phyloP scores from a whole-genome alignment of 2,329 filamentous ascomycete species.

The Emmonsiellopsis sp. region DNA sequence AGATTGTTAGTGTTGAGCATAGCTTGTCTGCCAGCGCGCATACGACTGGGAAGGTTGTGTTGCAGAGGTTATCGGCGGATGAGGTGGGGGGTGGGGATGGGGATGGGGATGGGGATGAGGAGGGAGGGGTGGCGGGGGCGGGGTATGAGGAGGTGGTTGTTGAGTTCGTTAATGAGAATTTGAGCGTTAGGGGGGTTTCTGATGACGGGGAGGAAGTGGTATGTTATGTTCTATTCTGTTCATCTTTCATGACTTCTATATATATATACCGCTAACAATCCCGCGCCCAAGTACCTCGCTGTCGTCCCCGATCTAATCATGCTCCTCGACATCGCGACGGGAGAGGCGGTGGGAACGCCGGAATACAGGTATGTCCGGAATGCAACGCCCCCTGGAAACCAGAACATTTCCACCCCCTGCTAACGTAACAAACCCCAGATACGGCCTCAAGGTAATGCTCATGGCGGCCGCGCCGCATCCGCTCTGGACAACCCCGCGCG shows the following conservation, averaged over 20 bases:
- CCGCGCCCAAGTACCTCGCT: not conserved
- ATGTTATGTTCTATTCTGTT: no score
- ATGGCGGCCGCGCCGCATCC: conserved; percentile 44
- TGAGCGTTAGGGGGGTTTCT: conserved; percentile 39
- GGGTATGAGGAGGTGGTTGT: conserved; percentile 11
- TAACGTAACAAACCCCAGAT: conserved; percentile 27
- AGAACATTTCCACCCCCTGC: no score
- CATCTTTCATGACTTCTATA: not conserved
- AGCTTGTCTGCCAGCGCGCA: conserved; percentile 39
- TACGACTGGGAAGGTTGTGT: conserved; percentile 46
- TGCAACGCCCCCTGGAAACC: no score
- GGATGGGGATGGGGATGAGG: conserved; percentile 7
- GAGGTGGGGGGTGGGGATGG: conserved; percentile 19
- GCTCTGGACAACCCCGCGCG: conserved; percentile 37
- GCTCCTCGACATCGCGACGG: conserved; percentile 23
- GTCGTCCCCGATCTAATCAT: conserved; percentile 30
- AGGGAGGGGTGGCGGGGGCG: conserved; percentile 6
- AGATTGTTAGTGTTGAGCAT: conserved; percentile 53
- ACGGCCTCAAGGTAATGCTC: conserved; percentile 43
- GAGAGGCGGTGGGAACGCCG: conserved; percentile 43
- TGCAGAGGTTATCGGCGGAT: conserved; percentile 39
- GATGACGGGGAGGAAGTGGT: conserved; percentile 6
- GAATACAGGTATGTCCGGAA: conserved; percentile 21
- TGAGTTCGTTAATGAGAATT: conserved; percentile 62
- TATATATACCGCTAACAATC: not conserved